phyloP scores from a whole-genome alignment of 305 asterid species.

The Fraxinus sp. region DNA sequence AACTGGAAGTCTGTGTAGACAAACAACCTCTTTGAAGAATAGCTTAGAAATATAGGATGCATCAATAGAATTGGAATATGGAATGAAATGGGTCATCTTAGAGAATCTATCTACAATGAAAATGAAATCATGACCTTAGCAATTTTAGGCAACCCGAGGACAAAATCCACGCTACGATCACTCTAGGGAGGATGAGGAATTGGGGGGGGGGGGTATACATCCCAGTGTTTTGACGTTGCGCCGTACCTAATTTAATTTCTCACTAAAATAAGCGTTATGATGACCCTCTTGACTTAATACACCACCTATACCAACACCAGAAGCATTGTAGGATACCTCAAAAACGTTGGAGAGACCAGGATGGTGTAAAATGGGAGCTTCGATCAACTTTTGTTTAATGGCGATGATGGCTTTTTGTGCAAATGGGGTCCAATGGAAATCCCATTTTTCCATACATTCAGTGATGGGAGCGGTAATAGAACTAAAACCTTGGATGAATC shows the following conservation, averaged over 20 bases:
- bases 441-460: neutral
- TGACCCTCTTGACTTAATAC: neutral
- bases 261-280: neutral
- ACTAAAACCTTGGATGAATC: neutral
- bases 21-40: no score
- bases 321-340: neutral
- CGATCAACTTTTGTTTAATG: neutral
- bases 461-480: neutral
- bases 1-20: neutral
- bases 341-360: neutral
- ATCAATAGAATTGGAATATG: neutral
- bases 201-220: neutral
- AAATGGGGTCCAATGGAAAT: neutral
- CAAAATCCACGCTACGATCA: neutral
- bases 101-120: neutral
- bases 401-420: neutral
- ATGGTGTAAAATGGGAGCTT: neutral
- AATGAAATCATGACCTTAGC: neutral
- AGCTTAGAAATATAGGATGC: neutral
- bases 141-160: neutral
- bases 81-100: neutral
- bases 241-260: neutral
- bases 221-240: neutral
- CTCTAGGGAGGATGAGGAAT: neutral
- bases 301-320: neutral